Conservation (phyloP, 2,329 filamentous ascomycete species). For the Lasiodiplodia citricola region DNA sequence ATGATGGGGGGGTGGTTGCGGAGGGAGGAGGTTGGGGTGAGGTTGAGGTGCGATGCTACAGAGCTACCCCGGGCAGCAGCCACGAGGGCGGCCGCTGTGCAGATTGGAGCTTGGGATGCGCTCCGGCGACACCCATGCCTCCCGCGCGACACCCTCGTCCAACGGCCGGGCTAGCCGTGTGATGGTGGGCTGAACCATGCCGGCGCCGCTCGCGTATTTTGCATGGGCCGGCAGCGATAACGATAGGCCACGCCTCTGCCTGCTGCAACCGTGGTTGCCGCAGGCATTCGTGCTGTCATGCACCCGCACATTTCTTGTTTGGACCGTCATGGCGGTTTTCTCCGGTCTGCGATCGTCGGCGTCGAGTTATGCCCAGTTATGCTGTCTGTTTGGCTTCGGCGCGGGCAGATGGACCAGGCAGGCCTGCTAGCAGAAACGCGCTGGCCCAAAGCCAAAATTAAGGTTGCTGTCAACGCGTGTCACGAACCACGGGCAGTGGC, state of each 20-base stretch:
- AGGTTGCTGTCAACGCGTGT: conserved; percentile 28
- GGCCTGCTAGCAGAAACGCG: conserved; percentile 20
- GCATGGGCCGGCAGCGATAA: conserved; percentile 18
- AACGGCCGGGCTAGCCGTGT: conserved; percentile 20
- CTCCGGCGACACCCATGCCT: conserved; percentile 20
- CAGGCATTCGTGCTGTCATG: conserved; percentile 21
- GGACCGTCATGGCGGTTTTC: conserved; percentile 19
- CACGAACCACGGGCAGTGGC: conserved; percentile 23
- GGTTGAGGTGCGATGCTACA: background rate
- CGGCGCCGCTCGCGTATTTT: conserved; percentile 17
- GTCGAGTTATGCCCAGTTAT: conserved; percentile 2
- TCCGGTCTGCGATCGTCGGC: conserved; percentile 22
- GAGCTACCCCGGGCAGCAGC: conserved; percentile 20
- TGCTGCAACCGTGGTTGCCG: conserved; percentile 9
- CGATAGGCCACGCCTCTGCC: conserved; percentile 20
- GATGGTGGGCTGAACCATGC: conserved; percentile 15
- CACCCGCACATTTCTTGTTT: conserved; percentile 24
- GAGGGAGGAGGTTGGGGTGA: conserved; percentile 6
- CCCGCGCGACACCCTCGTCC: conserved; percentile 25
- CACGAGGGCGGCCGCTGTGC: conserved; percentile 16
- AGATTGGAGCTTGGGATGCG: conserved; percentile 21
- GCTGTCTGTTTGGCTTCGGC: conserved; percentile 6
- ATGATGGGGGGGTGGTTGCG: background rate
- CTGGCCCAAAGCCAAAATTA: conserved; percentile 25
- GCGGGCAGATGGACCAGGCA: conserved; percentile 16